Evolutionary conservation across 345 rosid genomes (phyloP), one percentile per base, ranked within the genome.

Genomic region (Eucalyptus erythrocorys): DNA sequence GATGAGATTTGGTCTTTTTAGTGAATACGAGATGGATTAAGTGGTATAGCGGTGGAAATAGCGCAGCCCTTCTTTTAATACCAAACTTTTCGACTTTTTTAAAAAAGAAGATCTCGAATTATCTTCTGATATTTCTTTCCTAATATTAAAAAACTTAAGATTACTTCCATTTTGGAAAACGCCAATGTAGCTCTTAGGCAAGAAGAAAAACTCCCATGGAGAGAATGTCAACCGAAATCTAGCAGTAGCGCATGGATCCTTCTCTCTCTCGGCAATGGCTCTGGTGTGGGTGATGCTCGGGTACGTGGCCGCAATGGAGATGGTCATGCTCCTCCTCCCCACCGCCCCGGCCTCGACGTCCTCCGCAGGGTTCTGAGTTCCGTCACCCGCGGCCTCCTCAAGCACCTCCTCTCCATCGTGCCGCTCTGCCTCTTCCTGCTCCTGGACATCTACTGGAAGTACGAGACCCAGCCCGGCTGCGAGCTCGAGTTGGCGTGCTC

Each of bases 401-500:
- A 94, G 91, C 99, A 98, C 26, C 95, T 97, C 92, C 87, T 97
- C 50, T 95, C 97, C 42, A 94, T 97, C 22, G 96, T 97, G 3
- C 99, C 98, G 7, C 94, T 97, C 86, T 95, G 96, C 89, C 92
- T 97, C 89, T 97, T 97, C 89, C 95, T 96, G 2, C 89, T 97
- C 3, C 94, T 96, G 97, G 97, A 96, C 86, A 97, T 95, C 84
- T 95, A 95, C 93, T 96, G 98, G 99, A 96, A 97, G 90, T 96
- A 95, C 95, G 98, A 97, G 93, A 97, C 95, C 7, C 90, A 93
- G 42, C 97, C 98, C 32, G 89, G 87, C 48, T 97, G 98, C 86
- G 96, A 95, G 21, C 0, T 37, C 16, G 95, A 92, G 24, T 95
- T 92, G 8, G 89, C 96, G 4, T 97, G 99, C 90, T 91, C 95